These are phyloP conservation scores for Pyrenochaeta sp. DNA, from an alignment of 2,329 filamentous ascomycete genomes.

Conservation along the genomic window DNA sequence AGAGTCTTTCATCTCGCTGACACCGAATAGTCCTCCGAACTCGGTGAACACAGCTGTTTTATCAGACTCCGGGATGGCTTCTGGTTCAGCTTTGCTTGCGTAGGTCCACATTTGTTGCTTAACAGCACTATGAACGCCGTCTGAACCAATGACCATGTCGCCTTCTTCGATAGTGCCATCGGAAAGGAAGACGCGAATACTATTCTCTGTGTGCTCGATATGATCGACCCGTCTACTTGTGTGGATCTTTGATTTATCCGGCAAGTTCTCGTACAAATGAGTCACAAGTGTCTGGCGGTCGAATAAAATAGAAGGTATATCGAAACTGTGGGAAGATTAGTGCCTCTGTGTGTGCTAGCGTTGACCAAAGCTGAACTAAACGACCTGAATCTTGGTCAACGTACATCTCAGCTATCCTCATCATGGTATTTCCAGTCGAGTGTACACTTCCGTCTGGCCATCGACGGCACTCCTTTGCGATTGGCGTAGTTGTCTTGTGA, in stretches of 20 bases:
- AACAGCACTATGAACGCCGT: conserved; percentile 33
- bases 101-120: conserved; percentile 33
- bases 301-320: conserved; percentile 15
- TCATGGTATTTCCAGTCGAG: not conserved
- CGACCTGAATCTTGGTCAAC: not conserved
- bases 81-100: conserved; percentile 16
- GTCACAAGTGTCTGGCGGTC: conserved; percentile 28
- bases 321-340: conserved; percentile 6
- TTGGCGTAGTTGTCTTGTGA: conserved; percentile 11
- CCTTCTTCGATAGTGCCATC: conserved; percentile 28
- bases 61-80: conserved; percentile 15
- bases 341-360: not conserved
- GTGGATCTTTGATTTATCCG: conserved; percentile 27
- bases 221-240: conserved; percentile 18
- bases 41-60: conserved; percentile 20
- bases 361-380: not conserved
- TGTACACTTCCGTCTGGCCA: conserved; percentile 25
- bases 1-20: conserved; percentile 28
- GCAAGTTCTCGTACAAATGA: conserved; percentile 29
- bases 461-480: conserved; percentile 13
- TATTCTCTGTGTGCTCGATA: conserved; percentile 21
- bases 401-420: conserved; percentile 6
- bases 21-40: conserved; percentile 20
- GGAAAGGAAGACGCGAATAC: conserved; percentile 22
- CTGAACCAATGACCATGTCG: conserved; percentile 35